phyloP scores from a whole-genome alignment of 306 rosid genomes.

The Boehmeria nivea region DNA sequence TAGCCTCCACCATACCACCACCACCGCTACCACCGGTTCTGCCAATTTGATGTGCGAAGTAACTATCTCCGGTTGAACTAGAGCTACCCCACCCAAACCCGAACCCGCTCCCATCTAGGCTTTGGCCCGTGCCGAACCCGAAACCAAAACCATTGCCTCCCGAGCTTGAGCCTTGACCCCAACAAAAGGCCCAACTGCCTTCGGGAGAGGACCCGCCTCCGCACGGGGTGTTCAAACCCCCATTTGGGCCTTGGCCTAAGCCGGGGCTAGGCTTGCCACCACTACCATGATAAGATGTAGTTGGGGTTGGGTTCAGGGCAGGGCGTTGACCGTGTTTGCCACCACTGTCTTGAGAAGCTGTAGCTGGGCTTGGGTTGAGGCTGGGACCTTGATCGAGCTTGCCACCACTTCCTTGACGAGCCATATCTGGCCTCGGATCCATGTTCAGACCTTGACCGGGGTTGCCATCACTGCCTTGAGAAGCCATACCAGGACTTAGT shows the following conservation, averaged over 20 bases:
- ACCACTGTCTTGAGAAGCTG: too few species aligned
- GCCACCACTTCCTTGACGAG: too few species aligned
- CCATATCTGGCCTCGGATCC: too few species aligned
- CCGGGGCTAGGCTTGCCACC: not conserved
- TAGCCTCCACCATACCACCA: too few species aligned
- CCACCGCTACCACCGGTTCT: not conserved
- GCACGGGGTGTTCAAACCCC: not conserved
- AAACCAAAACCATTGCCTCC: not conserved
- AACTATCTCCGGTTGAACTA: not conserved
- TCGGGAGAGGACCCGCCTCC: not conserved
- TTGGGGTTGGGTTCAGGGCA: too few species aligned
- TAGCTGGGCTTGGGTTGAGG: too few species aligned
- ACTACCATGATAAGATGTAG: not conserved
- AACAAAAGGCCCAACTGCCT: not conserved
- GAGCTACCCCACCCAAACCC: slow-evolving; percentile 7
- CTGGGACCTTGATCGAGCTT: too few species aligned
- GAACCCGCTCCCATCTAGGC: not conserved
- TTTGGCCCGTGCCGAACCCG: not conserved
- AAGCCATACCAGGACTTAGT: not conserved
- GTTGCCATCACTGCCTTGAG: not conserved
- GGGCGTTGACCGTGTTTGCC: too few species aligned
- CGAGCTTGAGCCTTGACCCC: too few species aligned
- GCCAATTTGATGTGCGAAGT: not conserved
- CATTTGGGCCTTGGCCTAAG: not conserved
- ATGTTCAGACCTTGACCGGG: not conserved